phyloP scores from a whole-genome alignment of 2,329 filamentous ascomycete species.

The Fusarium metavorans region DNA sequence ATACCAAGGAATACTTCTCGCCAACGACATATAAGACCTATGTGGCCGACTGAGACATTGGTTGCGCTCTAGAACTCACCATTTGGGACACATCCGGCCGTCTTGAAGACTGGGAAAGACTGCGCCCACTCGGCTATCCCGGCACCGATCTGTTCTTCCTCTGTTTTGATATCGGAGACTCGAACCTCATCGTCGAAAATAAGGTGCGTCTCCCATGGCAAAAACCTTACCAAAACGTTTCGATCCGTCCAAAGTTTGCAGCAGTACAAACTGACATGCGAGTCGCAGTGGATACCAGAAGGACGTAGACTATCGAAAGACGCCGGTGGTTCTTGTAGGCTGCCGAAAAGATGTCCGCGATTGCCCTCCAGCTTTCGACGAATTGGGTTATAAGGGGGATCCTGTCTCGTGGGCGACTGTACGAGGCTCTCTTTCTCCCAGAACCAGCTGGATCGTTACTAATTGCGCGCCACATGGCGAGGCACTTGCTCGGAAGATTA shows the following conservation, averaged over 20 bases:
- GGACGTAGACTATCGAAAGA: neutral
- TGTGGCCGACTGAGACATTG: neutral
- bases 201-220: neutral
- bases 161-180: neutral
- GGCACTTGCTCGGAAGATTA: neutral
- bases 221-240: neutral
- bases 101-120: neutral
- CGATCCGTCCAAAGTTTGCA: neutral
- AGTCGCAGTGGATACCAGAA: neutral
- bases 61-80: neutral
- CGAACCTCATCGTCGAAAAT: neutral
- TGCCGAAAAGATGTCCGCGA: neutral
- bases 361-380: neutral
- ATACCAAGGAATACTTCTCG: neutral
- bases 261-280: neutral
- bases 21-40: neutral
- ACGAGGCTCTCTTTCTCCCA: neutral
- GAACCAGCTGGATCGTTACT: neutral
- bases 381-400: accelerated
- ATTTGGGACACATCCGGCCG: neutral
- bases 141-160: neutral
- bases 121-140: neutral
- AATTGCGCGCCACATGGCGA: neutral
- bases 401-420: neutral
- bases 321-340: neutral